Base-by-base conservation (phyloP, 805 yeast species). In the Wickerhamiella sorbophila region DNA sequence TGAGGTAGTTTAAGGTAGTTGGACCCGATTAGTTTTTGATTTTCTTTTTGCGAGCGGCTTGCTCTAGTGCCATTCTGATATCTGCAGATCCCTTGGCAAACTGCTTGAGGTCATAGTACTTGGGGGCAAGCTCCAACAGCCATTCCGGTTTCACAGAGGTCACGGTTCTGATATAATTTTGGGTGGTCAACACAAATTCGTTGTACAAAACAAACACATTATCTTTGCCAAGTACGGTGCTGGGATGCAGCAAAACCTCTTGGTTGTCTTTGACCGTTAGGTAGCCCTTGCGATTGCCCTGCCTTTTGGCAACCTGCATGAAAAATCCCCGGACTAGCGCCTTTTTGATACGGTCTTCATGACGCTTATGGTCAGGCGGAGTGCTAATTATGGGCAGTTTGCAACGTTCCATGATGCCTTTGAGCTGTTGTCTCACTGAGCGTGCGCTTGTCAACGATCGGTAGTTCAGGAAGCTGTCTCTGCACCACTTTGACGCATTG, bases 271-370 rank as follows among this genome's bases (percentile, higher is more conserved):
- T 86, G 39, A 87, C 81, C 0, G 98, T 91, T 52, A 82, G 71
- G 60, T 80, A 88, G n/a, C 83, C 87, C 43, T 58, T 57, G 24
- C 59, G 48, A 33, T 74, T 70, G 31, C 84, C 77, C 65, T 75
- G 76, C 67, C 83, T 84, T 65, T 87, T 91, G 27, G 96, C 97
- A 42, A 83, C 94, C 66, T 91, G 98, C 97, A 91, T 87, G 67
- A 91, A 91, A 61, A 86, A 87, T 1, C 98, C 98, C n/a, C 84
- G 73, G 3, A 84, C 71, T 44, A 91, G 63, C 0, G 97, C 95
- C 59, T 80, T 82, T 44, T 94, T 71, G 49, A 91, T 77, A 53
- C 84, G 80, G 52, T 72, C 77, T 60, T 77, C 79, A 63, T 83
- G 86, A 33, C 58, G 56, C 40, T 72, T 74, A 53, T 76, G 78